phyloP scores from a whole-genome alignment of 2,329 filamentous ascomycete species.

The Colletotrichum graminicola region DNA sequence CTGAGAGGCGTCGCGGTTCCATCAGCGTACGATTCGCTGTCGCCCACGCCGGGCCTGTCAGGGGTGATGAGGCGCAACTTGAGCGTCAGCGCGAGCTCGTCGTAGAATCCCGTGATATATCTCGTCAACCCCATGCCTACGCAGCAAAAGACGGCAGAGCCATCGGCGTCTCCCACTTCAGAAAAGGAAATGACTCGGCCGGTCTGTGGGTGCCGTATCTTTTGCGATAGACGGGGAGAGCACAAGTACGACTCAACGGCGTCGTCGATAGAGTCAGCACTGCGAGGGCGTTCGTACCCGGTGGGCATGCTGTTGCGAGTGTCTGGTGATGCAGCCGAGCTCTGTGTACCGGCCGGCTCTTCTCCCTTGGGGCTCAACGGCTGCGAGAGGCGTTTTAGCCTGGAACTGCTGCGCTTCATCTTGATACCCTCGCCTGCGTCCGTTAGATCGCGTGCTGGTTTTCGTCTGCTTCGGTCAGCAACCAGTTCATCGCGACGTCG shows the following conservation, averaged over 20 bases:
- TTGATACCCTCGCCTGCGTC: slow-evolving; percentile 59
- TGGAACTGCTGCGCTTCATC: slow-evolving; percentile 68
- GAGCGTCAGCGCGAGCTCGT: slow-evolving; percentile 90
- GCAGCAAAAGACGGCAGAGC: slow-evolving; percentile 94
- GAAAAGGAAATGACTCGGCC: slow-evolving; percentile 94
- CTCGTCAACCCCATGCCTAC: slow-evolving; percentile 97
- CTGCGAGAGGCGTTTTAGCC: slow-evolving; percentile 69
- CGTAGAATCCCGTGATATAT: slow-evolving; percentile 97
- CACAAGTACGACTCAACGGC: slow-evolving; percentile 88
- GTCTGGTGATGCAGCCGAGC: slow-evolving; percentile 46
- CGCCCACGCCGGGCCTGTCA: slow-evolving; percentile 93
- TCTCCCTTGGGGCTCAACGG: slow-evolving; percentile 58
- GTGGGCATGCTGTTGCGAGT: slow-evolving; percentile 53
- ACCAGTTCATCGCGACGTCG: slow-evolving; percentile 64
- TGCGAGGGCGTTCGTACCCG: slow-evolving; percentile 79
- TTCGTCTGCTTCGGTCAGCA: slow-evolving; percentile 58
- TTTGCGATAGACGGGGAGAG: slow-evolving; percentile 87
- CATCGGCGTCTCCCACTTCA: slow-evolving; percentile 92
- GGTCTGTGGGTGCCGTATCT: slow-evolving; percentile 86
- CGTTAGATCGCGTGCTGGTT: slow-evolving; percentile 63
- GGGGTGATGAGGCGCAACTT: slow-evolving; percentile 92
- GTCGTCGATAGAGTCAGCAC: slow-evolving; percentile 88
- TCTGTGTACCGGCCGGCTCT: slow-evolving; percentile 45
- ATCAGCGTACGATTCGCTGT: slow-evolving; percentile 87
- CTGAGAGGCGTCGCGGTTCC: slow-evolving; percentile 87